Conservation (phyloP, 768 basidiomycete species). For the Harrya chromipes region DNA sequence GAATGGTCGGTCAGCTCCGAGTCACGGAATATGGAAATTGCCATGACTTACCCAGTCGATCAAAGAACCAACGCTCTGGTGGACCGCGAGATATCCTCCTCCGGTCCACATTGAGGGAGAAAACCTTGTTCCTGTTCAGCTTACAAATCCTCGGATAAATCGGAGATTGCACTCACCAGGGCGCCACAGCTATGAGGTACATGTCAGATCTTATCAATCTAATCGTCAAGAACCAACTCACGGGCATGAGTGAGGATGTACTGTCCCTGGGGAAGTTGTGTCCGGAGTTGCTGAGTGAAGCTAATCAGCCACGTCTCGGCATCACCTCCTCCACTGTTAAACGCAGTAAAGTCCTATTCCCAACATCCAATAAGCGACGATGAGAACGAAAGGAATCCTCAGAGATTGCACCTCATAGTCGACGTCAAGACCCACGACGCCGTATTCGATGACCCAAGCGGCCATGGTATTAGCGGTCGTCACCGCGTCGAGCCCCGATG, state of each 20-base stretch:
- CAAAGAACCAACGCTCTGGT: constrained; percentile 36
- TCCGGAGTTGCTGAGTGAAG: constrained; percentile 34
- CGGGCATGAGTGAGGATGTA: constrained; percentile 37
- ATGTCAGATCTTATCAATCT: not conserved
- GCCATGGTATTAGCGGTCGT: constrained; percentile 43
- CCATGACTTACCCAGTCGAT: constrained; percentile 41
- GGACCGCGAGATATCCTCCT: constrained; percentile 41
- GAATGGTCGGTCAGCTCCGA: not conserved
- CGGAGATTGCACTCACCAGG: constrained; percentile 13
- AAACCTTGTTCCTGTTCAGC: constrained; percentile 14
- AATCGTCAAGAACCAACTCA: constrained; percentile 14
- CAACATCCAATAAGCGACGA: not conserved
- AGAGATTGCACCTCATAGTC: constrained; percentile 44
- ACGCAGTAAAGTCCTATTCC: constrained; percentile 33
- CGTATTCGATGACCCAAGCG: constrained; percentile 44
- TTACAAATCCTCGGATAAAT: not conserved
- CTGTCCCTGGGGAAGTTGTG: constrained; percentile 29
- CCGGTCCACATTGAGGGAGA: constrained; percentile 18
- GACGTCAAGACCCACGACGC: constrained; percentile 49
- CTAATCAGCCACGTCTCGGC: constrained; percentile 36
- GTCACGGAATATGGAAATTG: not conserved
- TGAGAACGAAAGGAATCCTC: not conserved
- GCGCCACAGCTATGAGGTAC: constrained; percentile 15
- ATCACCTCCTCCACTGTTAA: constrained; percentile 35
- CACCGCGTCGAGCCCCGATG: constrained; percentile 38